Base-by-base conservation (phyloP, 495 filamentous ascomycete species). In the Lepraria neglecta region DNA sequence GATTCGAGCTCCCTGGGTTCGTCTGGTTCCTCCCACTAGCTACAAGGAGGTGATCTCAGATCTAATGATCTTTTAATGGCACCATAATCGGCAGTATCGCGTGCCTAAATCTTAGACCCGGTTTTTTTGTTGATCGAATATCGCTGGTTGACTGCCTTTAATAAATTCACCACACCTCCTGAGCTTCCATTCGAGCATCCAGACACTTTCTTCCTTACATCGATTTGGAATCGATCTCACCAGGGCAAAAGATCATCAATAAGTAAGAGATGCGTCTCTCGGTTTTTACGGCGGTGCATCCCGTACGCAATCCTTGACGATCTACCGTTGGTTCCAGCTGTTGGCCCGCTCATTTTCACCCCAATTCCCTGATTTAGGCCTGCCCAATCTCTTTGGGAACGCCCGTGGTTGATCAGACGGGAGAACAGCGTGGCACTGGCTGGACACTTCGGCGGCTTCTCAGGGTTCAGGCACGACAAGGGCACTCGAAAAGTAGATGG, bases 271-370 rank as follows among this genome's bases (percentile, higher is more conserved):
- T 33, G 53, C 54, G 54, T 35, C 27, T 57, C 35, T 44, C 38
- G 54, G 38, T 28, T 30, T 57, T 56, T 6, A 7, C 38, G 33
- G 53, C 7, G 38, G 14, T 17, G 54, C 24, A 57, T 38, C 54
- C 43, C 42, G 24, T 43, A 48, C 40, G 45, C n/a, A 33, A 46
- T 48, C 51, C 59, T 61, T 50, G 59, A 17, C 33, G 59, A 61
- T 61, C 51, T 50, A 33, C 51, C 38, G 17, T 61, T 61, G 59
- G 52, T 56, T 56, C 51, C 59, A 56, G 59, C 17, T 38, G 28
- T 58, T 58, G 15, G 51, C 55, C 51, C 54, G 44, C 11, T 44
- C 28, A 27, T 52, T 53, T 52, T 19, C 24, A 38, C n/a, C 24
- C 17, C 24, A 48, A 21, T 61, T 61, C 63, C 56, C 40, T 44